Conservation (phyloP, 257 asterid species). For the Cruciata laevipes region DNA sequence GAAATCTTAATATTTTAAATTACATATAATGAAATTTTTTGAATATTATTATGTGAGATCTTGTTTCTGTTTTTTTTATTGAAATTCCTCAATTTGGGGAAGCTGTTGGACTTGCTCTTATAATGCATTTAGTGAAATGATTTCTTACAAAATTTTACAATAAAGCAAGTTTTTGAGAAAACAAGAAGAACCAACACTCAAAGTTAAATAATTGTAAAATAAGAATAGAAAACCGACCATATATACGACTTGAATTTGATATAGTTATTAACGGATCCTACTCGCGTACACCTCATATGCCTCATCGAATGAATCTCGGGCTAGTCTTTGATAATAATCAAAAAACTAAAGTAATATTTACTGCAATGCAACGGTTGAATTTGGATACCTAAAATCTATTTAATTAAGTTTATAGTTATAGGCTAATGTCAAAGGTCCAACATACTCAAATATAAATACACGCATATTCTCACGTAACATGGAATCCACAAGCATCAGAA, state of each 20-base stretch:
- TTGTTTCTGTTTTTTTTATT: no score
- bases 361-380: neutral
- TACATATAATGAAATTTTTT: no score
- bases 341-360: conserved; percentile 13
- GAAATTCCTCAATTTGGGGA: no score
- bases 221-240: conserved; percentile 4
- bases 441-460: conserved; percentile 29
- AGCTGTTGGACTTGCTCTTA: no score
- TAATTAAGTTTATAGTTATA: conserved; percentile 5
- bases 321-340: conserved; percentile 30
- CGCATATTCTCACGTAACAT: neutral
- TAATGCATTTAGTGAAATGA: no score
- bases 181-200: neutral
- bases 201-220: conserved; percentile 4
- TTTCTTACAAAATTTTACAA: no score
- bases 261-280: conserved; percentile 1
- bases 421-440: conserved; percentile 32
- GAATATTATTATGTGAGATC: no score
- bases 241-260: neutral
- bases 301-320: conserved; percentile 81
- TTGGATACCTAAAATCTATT: neutral
- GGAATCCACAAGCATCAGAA: conserved; percentile 20
- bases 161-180: neutral
- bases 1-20: no score
- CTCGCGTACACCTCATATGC: conserved; percentile 26